Conservation (phyloP, 116 monocot genomes). For the Cymodocea nodosa region DNA sequence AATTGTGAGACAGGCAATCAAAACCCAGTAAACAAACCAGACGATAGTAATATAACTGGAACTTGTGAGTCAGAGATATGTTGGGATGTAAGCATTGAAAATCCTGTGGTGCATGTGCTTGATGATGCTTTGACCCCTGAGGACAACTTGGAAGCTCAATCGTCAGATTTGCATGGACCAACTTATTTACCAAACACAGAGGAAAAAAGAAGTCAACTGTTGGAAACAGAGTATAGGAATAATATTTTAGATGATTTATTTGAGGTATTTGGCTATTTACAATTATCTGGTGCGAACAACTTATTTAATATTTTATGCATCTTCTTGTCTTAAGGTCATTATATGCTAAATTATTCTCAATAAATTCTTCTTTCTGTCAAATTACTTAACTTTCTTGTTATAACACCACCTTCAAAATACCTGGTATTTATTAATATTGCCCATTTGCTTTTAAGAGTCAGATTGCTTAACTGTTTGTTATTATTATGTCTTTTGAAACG, state of each 20-base stretch:
- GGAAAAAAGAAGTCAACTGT: constrained; percentile 66
- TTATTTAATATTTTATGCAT: too few relatives aligned
- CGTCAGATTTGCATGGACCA: constrained; percentile 13
- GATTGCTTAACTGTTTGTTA: too few relatives aligned
- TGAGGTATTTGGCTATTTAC: constrained; percentile 43
- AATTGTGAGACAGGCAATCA: constrained; percentile 32
- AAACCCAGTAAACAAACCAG: constrained; percentile 13
- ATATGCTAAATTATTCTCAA: too few relatives aligned
- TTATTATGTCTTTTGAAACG: too few relatives aligned
- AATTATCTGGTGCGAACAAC: neutral
- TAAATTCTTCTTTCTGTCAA: too few relatives aligned
- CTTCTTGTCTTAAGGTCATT: too few relatives aligned
- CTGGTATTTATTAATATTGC: too few relatives aligned
- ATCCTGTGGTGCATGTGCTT: constrained; percentile 27
- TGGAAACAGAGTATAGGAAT: constrained; percentile 94
- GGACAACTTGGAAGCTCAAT: constrained; percentile 14
- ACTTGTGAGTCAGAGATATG: constrained; percentile 55
- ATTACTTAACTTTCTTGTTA: too few relatives aligned
- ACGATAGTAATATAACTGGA: constrained; percentile 19
- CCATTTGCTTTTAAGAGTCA: too few relatives aligned
- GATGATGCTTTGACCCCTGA: constrained; percentile 28
- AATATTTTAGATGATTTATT: constrained; percentile 91
- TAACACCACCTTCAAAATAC: too few relatives aligned
- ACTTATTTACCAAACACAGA: constrained; percentile 9
- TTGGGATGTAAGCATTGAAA: constrained; percentile 84